Evolutionary conservation across 2,329 filamentous ascomycete species (phyloP).

Genomic region (Aspergillus sp.): DNA sequence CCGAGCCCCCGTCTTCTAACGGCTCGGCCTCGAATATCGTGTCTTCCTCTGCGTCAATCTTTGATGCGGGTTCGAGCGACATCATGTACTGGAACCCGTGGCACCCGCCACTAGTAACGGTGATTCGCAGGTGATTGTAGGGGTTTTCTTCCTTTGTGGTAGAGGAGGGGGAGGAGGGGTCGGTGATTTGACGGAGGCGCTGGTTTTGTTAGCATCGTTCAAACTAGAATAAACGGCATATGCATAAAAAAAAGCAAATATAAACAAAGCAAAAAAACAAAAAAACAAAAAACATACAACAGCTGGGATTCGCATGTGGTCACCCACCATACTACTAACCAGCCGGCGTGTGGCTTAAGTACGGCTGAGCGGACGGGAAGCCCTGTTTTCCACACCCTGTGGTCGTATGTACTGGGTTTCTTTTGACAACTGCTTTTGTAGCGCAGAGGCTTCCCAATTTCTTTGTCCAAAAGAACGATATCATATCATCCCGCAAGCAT

Average conservation of each 20-base stretch:
- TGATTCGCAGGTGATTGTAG: slow-evolving; percentile 81
- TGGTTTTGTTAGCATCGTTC: slow-evolving; percentile 17
- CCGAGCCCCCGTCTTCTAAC: slow-evolving; percentile 38
- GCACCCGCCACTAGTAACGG: slow-evolving; percentile 90
- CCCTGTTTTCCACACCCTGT: slow-evolving; percentile 48
- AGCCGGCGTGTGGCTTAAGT: slow-evolving; percentile 47
- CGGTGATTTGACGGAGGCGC: slow-evolving; percentile 75
- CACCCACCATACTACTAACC: slow-evolving; percentile 50
- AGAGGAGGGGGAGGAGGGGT: slow-evolving; percentile 40
- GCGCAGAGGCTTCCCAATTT: background rate
- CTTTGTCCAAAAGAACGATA: background rate
- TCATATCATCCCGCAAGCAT: background rate
- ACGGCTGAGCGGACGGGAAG: slow-evolving; percentile 49
- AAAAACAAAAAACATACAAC: slow-evolving; percentile 42
- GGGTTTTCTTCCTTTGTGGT: slow-evolving; percentile 59
- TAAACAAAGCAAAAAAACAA: slow-evolving; percentile 5
- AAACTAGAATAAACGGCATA: background rate
- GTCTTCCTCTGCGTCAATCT: slow-evolving; percentile 72
- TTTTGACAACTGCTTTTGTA: slow-evolving; percentile 15
- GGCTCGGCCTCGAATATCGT: slow-evolving; percentile 74
- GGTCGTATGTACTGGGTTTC: slow-evolving; percentile 40
- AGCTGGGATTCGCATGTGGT: slow-evolving; percentile 48
- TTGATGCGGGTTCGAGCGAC: slow-evolving; percentile 65
- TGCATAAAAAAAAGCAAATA: slow-evolving; percentile 3
- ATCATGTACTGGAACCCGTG: slow-evolving; percentile 98